Base-by-base conservation (phyloP, 1,284 basidiomycete species). In the Mycena citricolor region DNA sequence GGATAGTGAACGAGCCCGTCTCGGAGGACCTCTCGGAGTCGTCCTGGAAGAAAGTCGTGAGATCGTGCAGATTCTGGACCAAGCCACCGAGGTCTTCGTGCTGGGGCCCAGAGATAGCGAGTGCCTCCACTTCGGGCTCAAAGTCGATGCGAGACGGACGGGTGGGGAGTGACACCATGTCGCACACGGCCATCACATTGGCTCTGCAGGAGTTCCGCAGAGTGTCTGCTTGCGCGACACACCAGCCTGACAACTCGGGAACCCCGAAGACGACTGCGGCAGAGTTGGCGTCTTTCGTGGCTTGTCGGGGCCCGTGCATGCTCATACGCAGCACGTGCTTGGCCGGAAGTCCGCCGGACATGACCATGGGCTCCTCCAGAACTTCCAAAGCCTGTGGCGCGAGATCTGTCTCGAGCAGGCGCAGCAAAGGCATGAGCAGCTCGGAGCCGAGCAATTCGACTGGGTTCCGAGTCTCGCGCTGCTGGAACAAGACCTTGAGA, bases 301-400 rank as follows among this genome's bases (percentile, higher is more conserved):
- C 61, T 21, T 60, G 61, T 12, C 63, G 61, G 1, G 71, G 63
- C n/a, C n/a, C n/a, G 56, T 85, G 80, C 77, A 86, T 86, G 65
- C 86, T 93, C 89, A 89, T 91, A 7, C 83, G 81, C 29, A 94
- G 69, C n/a, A 94, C 86, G 55, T 91, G 87, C 47, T 86, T 86
- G 0, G 89, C 87, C 28, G 82, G 81, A 13, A 89, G 86, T 37
- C 79, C 60, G 5, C 67, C 83, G 1, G 81, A 81, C 58, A 91
- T 83, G 17, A 78, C 79, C 61, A 90, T 81, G 0, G 90, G 92
- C 57, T 94, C 87, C 57, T 97, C 93, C 2, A 97, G 77, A 13
- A 97, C 92, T 36, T 95, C 92, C 32, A 97, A 74, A 1, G 94
- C 94, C 52, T 90, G 81, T 4, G 83, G 66, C 5, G 93, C 86